Conservation (phyloP, 2,329 filamentous ascomycete species). For the Arthrobotrys sphaeroides region DNA sequence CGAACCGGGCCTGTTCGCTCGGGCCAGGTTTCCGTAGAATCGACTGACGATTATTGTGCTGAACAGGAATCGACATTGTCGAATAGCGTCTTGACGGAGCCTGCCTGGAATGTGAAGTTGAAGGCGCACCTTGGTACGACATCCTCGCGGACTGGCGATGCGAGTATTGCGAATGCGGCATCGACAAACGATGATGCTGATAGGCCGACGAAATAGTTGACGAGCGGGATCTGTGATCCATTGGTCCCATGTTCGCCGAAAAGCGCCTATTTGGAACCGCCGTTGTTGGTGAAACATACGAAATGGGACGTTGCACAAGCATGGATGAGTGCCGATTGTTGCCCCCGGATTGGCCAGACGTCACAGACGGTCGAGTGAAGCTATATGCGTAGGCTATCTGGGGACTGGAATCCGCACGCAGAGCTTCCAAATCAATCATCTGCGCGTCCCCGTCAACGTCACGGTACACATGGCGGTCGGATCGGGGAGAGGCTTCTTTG, state of each 20-base stretch:
- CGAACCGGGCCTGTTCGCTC: slow-evolving; percentile 20
- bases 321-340: slow-evolving; percentile 36
- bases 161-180: slow-evolving; percentile 23
- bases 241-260: slow-evolving; percentile 32
- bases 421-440: slow-evolving; percentile 45
- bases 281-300: slow-evolving; percentile 40
- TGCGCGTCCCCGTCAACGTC: slow-evolving; percentile 40
- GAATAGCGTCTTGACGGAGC: slow-evolving; percentile 37
- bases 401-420: slow-evolving; percentile 8
- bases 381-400: slow-evolving; percentile 36
- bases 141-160: slow-evolving; percentile 8
- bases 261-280: slow-evolving; percentile 8
- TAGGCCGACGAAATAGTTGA: slow-evolving; percentile 34
- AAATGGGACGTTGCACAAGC: slow-evolving; percentile 35
- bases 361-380: slow-evolving; percentile 23
- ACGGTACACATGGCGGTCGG: slow-evolving; percentile 29
- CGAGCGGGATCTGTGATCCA: slow-evolving; percentile 13
- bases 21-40: slow-evolving; percentile 41
- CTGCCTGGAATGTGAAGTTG: slow-evolving; percentile 30
- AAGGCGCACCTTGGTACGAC: slow-evolving; percentile 31
- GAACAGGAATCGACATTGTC: slow-evolving; percentile 33
- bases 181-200: slow-evolving; percentile 28
- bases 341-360: slow-evolving; percentile 3
- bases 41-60: slow-evolving; percentile 23
- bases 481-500: slow-evolving; percentile 30